A percentile compares a stretch with the other conserved stretches of the same genome.
Conservation (phyloP, 805 yeast genomes). For the Wickerhamomyces silvicola region DNA sequence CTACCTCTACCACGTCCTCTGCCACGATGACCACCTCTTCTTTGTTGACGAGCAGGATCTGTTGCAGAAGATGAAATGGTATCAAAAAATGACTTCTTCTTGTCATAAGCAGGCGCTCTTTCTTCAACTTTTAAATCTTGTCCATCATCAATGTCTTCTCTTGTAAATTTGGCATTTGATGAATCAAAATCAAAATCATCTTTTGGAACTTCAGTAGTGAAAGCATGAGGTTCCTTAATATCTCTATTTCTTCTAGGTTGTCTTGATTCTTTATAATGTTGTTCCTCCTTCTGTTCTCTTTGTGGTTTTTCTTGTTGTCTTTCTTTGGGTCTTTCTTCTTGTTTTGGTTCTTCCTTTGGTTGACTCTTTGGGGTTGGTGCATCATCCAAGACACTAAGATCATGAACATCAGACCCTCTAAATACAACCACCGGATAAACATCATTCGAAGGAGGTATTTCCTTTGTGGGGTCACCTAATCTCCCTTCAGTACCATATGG, state of each 20-base stretch:
- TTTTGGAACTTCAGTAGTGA: constrained; percentile 35
- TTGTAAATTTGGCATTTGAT: constrained; percentile 65
- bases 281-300: constrained; percentile 6
- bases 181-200: constrained; percentile 71
- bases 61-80: constrained; percentile 66
- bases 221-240: constrained; percentile 2
- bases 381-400: constrained; percentile 73
- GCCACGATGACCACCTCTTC: constrained; percentile 7
- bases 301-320: constrained; percentile 1
- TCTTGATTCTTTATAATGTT: constrained; percentile 11
- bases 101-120: constrained; percentile 51
- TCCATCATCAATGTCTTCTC: constrained; percentile 15
- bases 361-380: constrained; percentile 22
- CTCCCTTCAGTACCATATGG: constrained; percentile 93
- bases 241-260: constrained; percentile 1
- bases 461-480: constrained; percentile 58
- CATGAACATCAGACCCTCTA: constrained; percentile 90
- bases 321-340: not conserved
- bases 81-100: constrained; percentile 84
- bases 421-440: constrained; percentile 75
- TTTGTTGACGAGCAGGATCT: constrained; percentile 28
- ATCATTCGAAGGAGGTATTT: constrained; percentile 62
- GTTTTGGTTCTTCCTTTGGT: constrained; percentile 4
- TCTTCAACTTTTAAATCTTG: constrained; percentile 6
- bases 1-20: constrained; percentile 14